Evolutionary conservation across 331 rosid genomes (phyloP).

Genomic region (Telfairia occidentalis): DNA sequence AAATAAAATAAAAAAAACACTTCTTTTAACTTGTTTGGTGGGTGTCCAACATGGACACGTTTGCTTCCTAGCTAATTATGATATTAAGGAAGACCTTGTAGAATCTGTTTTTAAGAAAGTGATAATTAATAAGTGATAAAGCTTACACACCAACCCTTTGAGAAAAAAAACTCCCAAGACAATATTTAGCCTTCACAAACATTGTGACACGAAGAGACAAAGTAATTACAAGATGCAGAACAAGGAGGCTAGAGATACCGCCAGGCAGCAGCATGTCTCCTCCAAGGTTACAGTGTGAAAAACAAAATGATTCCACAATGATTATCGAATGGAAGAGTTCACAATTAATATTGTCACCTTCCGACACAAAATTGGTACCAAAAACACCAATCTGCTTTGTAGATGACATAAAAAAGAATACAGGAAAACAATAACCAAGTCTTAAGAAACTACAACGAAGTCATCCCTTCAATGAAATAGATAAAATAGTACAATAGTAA

Average conservation of each 20-base stretch:
- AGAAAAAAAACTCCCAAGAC: not conserved
- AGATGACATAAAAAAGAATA: conserved; percentile 14
- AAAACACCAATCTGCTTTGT: conserved; percentile 28
- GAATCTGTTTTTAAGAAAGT: not conserved
- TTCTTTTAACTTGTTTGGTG: not conserved
- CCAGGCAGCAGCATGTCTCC: not conserved
- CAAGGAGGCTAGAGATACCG: not conserved
- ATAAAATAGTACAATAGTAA: not conserved
- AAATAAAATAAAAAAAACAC: not conserved
- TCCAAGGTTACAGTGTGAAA: conserved; percentile 17
- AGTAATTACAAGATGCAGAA: not conserved
- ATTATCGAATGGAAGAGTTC: conserved; percentile 3
- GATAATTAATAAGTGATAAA: not conserved
- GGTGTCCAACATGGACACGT: not conserved
- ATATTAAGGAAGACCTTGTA: not conserved
- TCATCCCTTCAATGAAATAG: not conserved
- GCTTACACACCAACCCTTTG: not conserved
- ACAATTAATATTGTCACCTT: conserved; percentile 26
- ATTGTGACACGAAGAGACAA: not conserved
- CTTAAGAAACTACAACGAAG: not conserved
- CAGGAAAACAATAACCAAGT: not conserved
- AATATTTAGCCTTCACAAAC: not conserved
- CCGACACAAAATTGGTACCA: conserved; percentile 35
- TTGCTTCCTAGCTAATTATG: not conserved
- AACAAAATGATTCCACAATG: conserved; percentile 4